Base-by-base conservation (phyloP, 2,329 filamentous ascomycete species). In the Cladophialophora bantiana region DNA sequence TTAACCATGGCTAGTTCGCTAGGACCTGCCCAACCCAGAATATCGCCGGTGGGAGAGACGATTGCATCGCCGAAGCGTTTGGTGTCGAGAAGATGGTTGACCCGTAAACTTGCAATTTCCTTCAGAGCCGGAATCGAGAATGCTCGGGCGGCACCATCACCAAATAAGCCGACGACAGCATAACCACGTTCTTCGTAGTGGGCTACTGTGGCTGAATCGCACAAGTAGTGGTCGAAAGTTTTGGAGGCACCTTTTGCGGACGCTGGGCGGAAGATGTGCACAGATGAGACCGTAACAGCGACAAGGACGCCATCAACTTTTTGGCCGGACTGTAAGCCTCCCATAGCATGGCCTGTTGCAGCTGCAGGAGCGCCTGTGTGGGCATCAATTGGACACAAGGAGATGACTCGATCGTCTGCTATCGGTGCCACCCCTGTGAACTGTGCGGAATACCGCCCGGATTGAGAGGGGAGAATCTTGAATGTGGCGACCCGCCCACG, bases 181-280 rank as follows among this genome's bases (percentile, higher is more conserved):
- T 90, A 89, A 0, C 93, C 93, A 53, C 90, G 87, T 31, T 90
- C 84, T 73, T 93, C 89, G 36, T 90, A 89, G 61, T 91, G 88
- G 0, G 91, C 89, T 0, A 98, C 87, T 2, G 85, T 83, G 2
- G 95, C 94, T 1, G 91, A 85, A 73, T 96, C 90, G 76, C 94
- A 98, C 48, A 96, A 82, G 66, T 84, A 87, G 71, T 92, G 89
- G 73, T 97, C 93, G 79, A 95, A 98, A 1, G 89, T 88, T 73
- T 95, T 97, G 63, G 93, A 92, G 0, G 94, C 94, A n/a, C 94
- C 95, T 79, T 97, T 98, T 20, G 89, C 85, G 0, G 87, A 87
- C 2, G 93, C 89, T 0, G 95, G 94, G 71, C 89, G 92, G 83
- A 97, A 97, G 57, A 99, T 88, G 64, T 94, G 88, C n/a, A 89